Base-by-base conservation (phyloP, 306 rosid species). In the Ormosia emarginata region DNA sequence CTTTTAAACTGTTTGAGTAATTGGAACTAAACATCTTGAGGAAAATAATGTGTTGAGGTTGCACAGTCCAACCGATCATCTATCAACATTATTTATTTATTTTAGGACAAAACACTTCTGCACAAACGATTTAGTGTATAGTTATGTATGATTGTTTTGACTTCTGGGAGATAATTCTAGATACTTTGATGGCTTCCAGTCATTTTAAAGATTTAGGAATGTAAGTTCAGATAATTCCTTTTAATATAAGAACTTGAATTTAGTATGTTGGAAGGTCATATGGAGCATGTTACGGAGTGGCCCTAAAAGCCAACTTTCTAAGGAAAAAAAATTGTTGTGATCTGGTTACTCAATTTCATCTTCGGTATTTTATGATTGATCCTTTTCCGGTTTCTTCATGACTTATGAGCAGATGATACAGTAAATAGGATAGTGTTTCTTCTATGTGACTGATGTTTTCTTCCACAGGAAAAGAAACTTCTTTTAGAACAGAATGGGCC, bases 401-500 rank as follows among this genome's bases (percentile, higher is more conserved):
- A 69, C 67, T 68, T 47, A 24, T 24, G 71, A 46, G 40, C 39
- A 24, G 37, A 74, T 71, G 34, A 15, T 81, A 46, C 37, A 39
- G 33, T 17, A 18, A 62, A 69, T 75, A 50, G 55, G 59, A 15
- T 52, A 14, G 11, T 67, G 36, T 36, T 69, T 75, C 71, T 77
- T 68, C 13, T 37, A 3, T 50, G 53, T 65, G 56, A 71, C 75
- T 75, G 9, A 36, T 78, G 47, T 72, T 77, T 79, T 81, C 64
- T 78, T 75, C 64, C 32, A 17, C 95, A 95, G 98, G 93, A 87
- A 81, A 93, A 93, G 83, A 95, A 95, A 83, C 91, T 95, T 88
- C 91, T 93, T 66, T 81, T 95, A 90, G 98, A 95, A 47, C 89
- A 87, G 75, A 86, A 85, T 32, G 98, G 98, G 62, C 90, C 99